These are phyloP conservation scores for Neospora caninum DNA, from an alignment of 169 alveolate genomes.

Conservation along the genomic window DNA sequence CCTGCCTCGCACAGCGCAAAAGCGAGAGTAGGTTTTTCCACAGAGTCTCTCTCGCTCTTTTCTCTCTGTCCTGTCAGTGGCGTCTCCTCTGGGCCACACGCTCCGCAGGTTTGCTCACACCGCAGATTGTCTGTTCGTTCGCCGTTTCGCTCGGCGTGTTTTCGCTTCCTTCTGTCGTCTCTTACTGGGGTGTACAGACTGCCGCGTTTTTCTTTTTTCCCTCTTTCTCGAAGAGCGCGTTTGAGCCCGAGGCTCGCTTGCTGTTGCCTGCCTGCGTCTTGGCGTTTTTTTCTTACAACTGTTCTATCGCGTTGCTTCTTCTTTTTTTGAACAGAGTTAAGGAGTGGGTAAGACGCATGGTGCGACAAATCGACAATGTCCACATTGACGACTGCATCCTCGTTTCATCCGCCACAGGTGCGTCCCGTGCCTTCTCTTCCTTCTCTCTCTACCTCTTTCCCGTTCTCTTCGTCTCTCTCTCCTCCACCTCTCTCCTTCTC, in stretches of 20 bases:
- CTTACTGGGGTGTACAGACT: too few species aligned
- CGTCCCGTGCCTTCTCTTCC: neutral
- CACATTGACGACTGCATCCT: conserved; percentile 79
- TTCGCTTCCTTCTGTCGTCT: too few species aligned
- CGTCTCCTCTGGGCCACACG: too few species aligned
- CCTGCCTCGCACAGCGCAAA: conserved; percentile 72
- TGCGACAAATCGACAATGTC: conserved; percentile 84
- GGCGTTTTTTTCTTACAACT: too few species aligned
- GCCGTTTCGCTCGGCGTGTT: too few species aligned
- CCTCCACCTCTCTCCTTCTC: neutral
- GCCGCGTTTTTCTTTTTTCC: too few species aligned
- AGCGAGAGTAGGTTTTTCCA: conserved; percentile 5
- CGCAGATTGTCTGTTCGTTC: too few species aligned
- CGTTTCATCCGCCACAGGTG: conserved; percentile 65
- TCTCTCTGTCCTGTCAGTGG: too few species aligned
- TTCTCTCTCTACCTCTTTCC: neutral
- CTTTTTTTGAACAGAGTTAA: conserved; percentile 42
- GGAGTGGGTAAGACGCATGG: conserved; percentile 85
- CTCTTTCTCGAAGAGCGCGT: too few species aligned
- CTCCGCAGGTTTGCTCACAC: too few species aligned
- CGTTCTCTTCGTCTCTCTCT: neutral
- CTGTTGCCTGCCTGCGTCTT: neutral
- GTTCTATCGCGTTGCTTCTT: too few species aligned
- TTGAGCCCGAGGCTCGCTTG: too few species aligned
- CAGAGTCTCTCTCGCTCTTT: neutral